These are phyloP conservation scores for Solanum raphanifolium DNA, from an alignment of 257 asterid genomes.

Conservation along the genomic window DNA sequence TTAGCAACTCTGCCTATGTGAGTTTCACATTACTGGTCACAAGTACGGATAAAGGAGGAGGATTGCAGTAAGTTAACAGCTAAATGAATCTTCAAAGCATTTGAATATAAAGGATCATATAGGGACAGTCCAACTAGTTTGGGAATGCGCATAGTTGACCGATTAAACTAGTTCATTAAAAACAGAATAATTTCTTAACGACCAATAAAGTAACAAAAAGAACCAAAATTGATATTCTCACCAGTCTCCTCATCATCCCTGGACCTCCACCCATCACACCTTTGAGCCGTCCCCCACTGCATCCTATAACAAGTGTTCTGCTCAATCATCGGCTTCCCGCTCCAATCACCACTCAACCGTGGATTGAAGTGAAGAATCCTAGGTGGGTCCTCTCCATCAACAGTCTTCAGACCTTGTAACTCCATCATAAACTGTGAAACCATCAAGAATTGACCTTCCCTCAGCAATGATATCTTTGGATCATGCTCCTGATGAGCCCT, in stretches of 20 bases:
- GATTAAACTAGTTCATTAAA: background rate
- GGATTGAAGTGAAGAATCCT: conserved; percentile 72
- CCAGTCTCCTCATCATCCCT: conserved; percentile 91
- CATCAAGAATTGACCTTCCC: conserved; percentile 74
- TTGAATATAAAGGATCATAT: background rate
- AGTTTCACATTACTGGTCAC: background rate
- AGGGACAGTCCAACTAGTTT: background rate
- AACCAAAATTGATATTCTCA: conserved; percentile 38
- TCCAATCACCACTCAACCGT: conserved; percentile 74
- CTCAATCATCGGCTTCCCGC: conserved; percentile 86
- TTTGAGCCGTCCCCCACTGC: conserved; percentile 83
- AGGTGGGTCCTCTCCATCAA: conserved; percentile 85
- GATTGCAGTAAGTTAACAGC: background rate
- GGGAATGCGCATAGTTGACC: background rate
- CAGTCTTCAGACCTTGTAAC: conserved; percentile 78
- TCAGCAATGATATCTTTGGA: conserved; percentile 68
- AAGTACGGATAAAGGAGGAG: background rate
- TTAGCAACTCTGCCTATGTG: background rate
- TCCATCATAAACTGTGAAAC: conserved; percentile 98
- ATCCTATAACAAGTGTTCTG: conserved; percentile 76
- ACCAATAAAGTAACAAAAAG: background rate
- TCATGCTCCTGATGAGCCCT: conserved; percentile 63
- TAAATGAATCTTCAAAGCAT: background rate
- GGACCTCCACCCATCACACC: conserved; percentile 91
- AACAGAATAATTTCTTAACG: background rate